Evolutionary conservation across 257 asterid species (phyloP), one percentile per base, ranked within the genome.

Genomic region (Striga asiatica): DNA sequence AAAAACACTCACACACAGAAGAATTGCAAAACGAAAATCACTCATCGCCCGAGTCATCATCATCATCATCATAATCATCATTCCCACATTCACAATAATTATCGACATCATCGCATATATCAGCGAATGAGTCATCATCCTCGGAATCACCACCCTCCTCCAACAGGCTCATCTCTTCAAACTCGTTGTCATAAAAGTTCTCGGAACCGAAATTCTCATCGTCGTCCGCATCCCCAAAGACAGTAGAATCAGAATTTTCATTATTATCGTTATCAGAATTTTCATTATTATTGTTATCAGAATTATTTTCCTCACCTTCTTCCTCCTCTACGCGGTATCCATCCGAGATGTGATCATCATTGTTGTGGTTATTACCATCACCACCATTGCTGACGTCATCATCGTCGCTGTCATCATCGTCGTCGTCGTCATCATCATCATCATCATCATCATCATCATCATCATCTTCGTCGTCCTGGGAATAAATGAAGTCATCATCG

Each of bases 1-100:
- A 78, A 80, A n/a, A n/a, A n/a, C n/a, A n/a, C n/a, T n/a, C 63
- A 71, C 16, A 69, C 24, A 34, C 12, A 17, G 51, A 61, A 35
- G 47, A 53, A 66, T 34, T 25, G 48, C 54, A 32, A 21, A 56
- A 43, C 4, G 55, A 12, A 24, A 12, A 24, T 63, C 58, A 70
- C 37, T 60, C 46, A 65, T 22, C 67, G 25, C n/a, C n/a, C n/a
- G 29, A 21, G 47, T 17, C 50, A 43, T 39, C 18, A 37, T 39
- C 18, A 37, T 62, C 61, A 18, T 46, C 48, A 4, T 34, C 39
- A 34, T 38, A 17, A 34, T 66, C 62, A 64, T 58, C 54, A 54
- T 62, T 43, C 12, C 27, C 68, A 60, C 14, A 53, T 14, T 63
- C 66, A 61, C 54, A 60, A 60, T 32, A 39, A 24, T 54, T 51